Evolutionary conservation across 495 filamentous ascomycete species (phyloP).

Genomic region (Penicillium turbatum): DNA sequence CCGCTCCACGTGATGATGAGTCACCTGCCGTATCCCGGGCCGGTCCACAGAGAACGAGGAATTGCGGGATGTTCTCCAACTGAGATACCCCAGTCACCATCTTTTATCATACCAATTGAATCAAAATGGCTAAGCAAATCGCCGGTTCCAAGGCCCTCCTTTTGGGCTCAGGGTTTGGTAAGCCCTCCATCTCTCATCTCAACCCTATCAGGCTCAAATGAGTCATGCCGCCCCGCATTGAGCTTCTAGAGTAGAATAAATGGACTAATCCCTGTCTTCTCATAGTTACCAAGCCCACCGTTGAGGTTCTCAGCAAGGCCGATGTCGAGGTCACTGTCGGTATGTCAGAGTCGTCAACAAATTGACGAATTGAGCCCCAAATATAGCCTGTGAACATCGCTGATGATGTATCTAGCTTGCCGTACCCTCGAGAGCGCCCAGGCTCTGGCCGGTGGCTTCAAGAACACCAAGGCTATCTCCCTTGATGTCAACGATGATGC

Average conservation of each 20-base stretch:
- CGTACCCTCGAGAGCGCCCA: constrained; percentile 73
- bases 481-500: constrained; percentile 73
- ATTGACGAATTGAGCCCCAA: neutral
- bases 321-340: constrained; percentile 80
- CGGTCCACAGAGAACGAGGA: constrained; percentile 1
- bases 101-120: constrained; percentile 15
- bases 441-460: constrained; percentile 66
- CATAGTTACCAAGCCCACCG: constrained; percentile 67
- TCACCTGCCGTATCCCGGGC: constrained; percentile 13
- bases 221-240: constrained; percentile 29
- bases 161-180: constrained; percentile 71
- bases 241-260: constrained; percentile 9
- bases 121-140: constrained; percentile 36
- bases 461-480: constrained; percentile 66
- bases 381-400: neutral
- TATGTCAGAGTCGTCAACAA: too few relatives aligned
- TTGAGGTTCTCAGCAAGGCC: constrained; percentile 69
- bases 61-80: constrained; percentile 1
- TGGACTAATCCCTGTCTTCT: constrained; percentile 7
- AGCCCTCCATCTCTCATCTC: constrained; percentile 3
- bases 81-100: constrained; percentile 7
- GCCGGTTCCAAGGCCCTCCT: constrained; percentile 60
- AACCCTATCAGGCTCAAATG: neutral
- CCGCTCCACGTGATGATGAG: constrained; percentile 27
- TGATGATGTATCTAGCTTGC: constrained; percentile 57